Base-by-base conservation (phyloP, 805 yeast species). In the Pichia nakasei region DNA sequence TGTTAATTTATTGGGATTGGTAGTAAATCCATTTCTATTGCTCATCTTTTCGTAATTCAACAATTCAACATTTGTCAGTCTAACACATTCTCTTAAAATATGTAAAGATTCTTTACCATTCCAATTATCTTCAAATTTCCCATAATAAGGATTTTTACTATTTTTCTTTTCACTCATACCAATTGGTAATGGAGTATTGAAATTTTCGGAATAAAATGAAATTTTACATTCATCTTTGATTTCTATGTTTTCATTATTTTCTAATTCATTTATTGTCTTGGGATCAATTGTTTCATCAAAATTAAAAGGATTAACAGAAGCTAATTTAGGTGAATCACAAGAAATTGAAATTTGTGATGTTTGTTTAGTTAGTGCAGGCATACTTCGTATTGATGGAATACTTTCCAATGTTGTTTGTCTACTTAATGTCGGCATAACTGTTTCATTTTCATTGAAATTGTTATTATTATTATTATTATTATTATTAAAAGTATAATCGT, bases 141-240 rank as follows among this genome's bases (percentile, higher is more conserved):
- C 68, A 47, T 72, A 72, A 32, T 61, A 60, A 0, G 80, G 76
- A 27, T 68, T 60, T 48, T 81, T 80, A 15, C 75, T 73, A 37
- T 68, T 70, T 2, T 82, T 78, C 40, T 67, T 73, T 17, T 56
- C 52, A 0, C 85, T 75, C 85, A 80, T 78, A 3, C 86, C 85
- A 1, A 68, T 58, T 5, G 82, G 82, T 12, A 68, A 70, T 22
- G 58, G 65, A 6, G 84, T 78, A 43, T 75, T 58, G 32, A 65
- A 52, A 40, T 76, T 57, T 32, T 67, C 70, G 32, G 66, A 63
- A n/a, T 56, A 66, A 13, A 39, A 24, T 13, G 22, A 7, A 9
- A 49, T 31, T 9, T 32, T 22, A 2, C 39, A 39, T 18, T 44
- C 39, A 24, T 39, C 38, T 5, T n/a, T 13, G 34, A 17, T n/a